phyloP scores from a whole-genome alignment of 805 yeast species.

The Pichia californica region DNA sequence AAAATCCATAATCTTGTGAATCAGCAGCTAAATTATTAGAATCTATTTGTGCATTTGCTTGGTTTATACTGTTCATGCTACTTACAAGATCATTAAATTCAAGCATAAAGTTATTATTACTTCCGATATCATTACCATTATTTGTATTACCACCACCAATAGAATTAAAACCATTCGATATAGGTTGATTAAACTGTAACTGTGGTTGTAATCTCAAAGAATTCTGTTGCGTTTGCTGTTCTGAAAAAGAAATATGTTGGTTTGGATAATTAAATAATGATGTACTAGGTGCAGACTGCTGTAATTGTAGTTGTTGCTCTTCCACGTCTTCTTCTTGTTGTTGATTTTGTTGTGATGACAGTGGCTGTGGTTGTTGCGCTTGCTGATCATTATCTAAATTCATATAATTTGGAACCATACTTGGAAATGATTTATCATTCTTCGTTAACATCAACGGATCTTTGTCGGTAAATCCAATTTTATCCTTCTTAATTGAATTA shows the following conservation, averaged over 20 bases:
- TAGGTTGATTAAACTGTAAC: not conserved
- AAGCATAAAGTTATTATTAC: constrained; percentile 5
- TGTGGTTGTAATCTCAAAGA: not conserved
- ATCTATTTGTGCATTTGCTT: too few species aligned
- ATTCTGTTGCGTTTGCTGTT: not conserved
- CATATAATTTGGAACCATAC: not conserved
- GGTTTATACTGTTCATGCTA: constrained; percentile 5
- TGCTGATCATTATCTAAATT: not conserved
- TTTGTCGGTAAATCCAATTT: too few species aligned
- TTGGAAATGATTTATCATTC: not conserved
- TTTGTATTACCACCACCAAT: not conserved
- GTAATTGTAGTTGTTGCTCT: too few species aligned
- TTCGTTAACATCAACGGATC: too few species aligned
- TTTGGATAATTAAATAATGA: not conserved
- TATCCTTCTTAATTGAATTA: too few species aligned
- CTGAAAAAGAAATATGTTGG: not conserved
- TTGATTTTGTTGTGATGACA: not conserved
- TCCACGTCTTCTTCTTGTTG: not conserved
- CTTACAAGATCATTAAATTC: constrained; percentile 9
- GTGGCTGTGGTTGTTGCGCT: not conserved
- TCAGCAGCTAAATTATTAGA: too few species aligned
- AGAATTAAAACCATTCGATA: too few species aligned
- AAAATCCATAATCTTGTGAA: constrained; percentile 12
- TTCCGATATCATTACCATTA: not conserved
- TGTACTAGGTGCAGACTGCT: too few species aligned